A percentile compares a stretch with the other conserved stretches of the same genome.
Evolutionary conservation across 1,284 basidiomycete genomes (phyloP).

Genomic region (Ceratorhiza oryzae-sativae): DNA sequence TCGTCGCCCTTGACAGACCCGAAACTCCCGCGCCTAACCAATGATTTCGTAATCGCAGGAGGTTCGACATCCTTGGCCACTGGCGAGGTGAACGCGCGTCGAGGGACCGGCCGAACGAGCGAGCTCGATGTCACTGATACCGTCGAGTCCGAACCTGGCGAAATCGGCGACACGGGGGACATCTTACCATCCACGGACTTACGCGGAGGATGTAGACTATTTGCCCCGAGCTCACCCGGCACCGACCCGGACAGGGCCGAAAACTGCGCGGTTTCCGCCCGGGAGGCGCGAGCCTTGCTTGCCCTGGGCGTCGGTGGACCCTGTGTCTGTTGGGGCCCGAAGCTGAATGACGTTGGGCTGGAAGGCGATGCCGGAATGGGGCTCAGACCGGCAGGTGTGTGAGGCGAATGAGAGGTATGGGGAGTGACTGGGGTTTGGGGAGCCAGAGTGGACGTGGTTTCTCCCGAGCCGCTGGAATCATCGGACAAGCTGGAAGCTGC

Average conservation of each 20-base stretch:
- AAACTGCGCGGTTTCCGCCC: slow-evolving; percentile 4
- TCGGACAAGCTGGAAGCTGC: slow-evolving; percentile 29
- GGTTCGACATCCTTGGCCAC: background rate
- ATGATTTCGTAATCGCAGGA: background rate
- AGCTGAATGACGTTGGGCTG: slow-evolving; percentile 23
- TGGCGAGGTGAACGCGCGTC: slow-evolving; percentile 2
- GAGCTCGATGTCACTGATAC: slow-evolving; percentile 5
- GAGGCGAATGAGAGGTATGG: slow-evolving; percentile 3
- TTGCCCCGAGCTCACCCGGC: slow-evolving; percentile 12
- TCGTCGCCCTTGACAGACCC: background rate
- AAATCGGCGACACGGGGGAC: slow-evolving; percentile 18
- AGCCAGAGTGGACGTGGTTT: background rate
- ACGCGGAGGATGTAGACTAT: background rate
- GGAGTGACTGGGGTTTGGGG: slow-evolving; percentile 11
- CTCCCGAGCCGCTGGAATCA: slow-evolving; percentile 15
- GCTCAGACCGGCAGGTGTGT: slow-evolving; percentile 9
- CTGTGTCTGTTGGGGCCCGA: slow-evolving; percentile 3
- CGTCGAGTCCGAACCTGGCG: slow-evolving; percentile 14
- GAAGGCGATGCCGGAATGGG: slow-evolving; percentile 28
- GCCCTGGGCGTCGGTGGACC: slow-evolving; percentile 8
- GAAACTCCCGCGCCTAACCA: slow-evolving; percentile 4
- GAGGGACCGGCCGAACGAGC: slow-evolving; percentile 17
- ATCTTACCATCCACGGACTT: slow-evolving; percentile 1
- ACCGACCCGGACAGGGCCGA: slow-evolving; percentile 18
- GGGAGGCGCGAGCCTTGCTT: slow-evolving; percentile 3